Evolutionary conservation across 2,329 filamentous ascomycete species (phyloP), one percentile per base, ranked within the genome.

Genomic region (Ambrosiella beaveri): DNA sequence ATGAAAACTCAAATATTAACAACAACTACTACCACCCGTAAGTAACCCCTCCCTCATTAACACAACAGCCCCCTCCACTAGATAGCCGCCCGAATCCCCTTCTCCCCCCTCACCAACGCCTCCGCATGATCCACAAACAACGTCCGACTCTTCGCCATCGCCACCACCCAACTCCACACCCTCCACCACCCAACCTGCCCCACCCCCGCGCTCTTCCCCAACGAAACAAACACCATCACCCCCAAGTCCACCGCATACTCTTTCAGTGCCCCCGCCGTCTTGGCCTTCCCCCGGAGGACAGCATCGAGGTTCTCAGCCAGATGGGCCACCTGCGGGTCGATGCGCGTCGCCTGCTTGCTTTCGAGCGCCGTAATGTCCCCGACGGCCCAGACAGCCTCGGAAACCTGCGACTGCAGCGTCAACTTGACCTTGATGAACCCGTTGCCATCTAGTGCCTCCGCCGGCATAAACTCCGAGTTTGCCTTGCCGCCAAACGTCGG

Each of bases 311-410:
- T 66, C 35, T 63, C 62, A 15, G 67, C 66, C 13, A 73, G 64
- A 1, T 62, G 63, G 12, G 68, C 64, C 54, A 69, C 66, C 55
- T 70, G 68, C 41, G 62, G 64, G 54, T 69, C 68, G 0, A 65
- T 65, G 1, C 66, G 61, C 0, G 64, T 47, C 4, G 62, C 56
- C 0, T 65, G 66, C 60, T 70, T 71, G 37, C 65, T 63, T 63
- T 75, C 70, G 15, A 75, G 66, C 62, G 68, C 68, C 7, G 72
- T 72, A 0, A 66, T 70, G 58, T 76, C 74, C 37, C 74, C 74
- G 3, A 72, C 57, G 15, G 73, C 67, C 63, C 75, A 76, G 54
- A 76, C 67, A 64, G 74, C 71, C 0, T 47, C 50, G 44, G 35
- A 17, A 7, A 62, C 56, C 6, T 68, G 64, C 1, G 65, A 66